phyloP scores from a whole-genome alignment of 208 protist genomes.

The Strigomonas galati region DNA sequence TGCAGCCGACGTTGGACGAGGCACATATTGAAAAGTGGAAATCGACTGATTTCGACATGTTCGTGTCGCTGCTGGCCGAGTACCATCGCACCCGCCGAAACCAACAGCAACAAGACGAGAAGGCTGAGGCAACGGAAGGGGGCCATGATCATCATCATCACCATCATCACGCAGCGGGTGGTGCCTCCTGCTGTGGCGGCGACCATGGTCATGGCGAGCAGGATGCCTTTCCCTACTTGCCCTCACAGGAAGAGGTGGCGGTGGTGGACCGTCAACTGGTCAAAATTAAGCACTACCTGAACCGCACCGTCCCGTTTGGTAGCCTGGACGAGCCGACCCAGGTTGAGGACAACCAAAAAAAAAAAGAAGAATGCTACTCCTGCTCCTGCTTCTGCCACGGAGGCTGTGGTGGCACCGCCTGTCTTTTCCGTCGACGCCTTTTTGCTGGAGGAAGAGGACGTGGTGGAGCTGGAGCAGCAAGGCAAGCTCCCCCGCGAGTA shows the following conservation, averaged over 20 bases:
- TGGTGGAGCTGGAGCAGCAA: conserved; percentile 49
- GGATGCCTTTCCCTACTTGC: not conserved
- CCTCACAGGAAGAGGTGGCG: conserved; percentile 24
- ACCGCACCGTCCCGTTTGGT: conserved; percentile 46
- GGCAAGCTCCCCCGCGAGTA: conserved; percentile 56
- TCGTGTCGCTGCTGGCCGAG: not conserved
- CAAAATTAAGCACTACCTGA: conserved; percentile 39
- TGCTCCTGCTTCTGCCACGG: not conserved
- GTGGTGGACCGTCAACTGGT: conserved; percentile 51
- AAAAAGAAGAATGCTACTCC: not conserved
- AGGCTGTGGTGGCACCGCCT: conserved; percentile 16
- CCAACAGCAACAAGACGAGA: not conserved
- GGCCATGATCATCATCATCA: too few relatives aligned
- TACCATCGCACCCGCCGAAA: conserved; percentile 1
- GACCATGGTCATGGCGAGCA: not conserved
- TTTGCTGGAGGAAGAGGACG: conserved; percentile 65
- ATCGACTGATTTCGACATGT: not conserved
- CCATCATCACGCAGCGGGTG: too few relatives aligned
- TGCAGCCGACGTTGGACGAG: not conserved
- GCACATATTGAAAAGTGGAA: not conserved
- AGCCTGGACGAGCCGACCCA: conserved; percentile 33
- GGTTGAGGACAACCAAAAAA: conserved; percentile 11
- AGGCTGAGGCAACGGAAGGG: not conserved
- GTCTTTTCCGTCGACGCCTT: conserved; percentile 76
- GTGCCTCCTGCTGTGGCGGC: not conserved